phyloP scores from a whole-genome alignment of 208 protist species.

The Trypanosoma platydactyli region DNA sequence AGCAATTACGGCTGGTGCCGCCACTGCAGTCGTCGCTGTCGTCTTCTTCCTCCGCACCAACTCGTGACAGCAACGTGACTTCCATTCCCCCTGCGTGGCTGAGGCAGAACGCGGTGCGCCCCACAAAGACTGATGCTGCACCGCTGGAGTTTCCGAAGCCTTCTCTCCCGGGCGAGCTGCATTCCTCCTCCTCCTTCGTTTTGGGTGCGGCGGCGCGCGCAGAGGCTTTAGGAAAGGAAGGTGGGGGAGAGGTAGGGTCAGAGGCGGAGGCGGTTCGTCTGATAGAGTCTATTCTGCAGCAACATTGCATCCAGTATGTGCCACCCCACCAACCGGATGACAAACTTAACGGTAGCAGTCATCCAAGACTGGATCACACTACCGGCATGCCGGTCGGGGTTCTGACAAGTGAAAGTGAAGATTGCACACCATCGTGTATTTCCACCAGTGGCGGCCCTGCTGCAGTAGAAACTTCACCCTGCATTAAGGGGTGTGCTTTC shows the following conservation, averaged over 20 bases:
- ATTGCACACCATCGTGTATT: too few species aligned
- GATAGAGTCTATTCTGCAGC: constrained; percentile 12
- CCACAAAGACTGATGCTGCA: neutral
- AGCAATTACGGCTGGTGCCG: neutral
- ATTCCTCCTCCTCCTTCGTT: neutral
- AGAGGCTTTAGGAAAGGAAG: neutral
- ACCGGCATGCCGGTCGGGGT: too few species aligned
- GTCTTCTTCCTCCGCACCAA: neutral
- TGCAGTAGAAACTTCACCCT: neutral
- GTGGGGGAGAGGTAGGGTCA: neutral
- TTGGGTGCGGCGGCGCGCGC: neutral
- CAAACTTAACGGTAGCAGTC: neutral
- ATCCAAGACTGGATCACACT: too few species aligned
- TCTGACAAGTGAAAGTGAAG: too few species aligned
- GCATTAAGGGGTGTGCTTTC: neutral
- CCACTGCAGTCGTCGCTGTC: neutral
- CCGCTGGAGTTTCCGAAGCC: neutral
- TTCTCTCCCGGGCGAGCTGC: neutral
- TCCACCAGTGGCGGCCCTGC: neutral
- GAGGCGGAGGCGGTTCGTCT: constrained; percentile 8
- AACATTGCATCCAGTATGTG: constrained; percentile 9
- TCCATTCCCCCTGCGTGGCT: neutral
- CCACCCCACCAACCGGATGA: neutral
- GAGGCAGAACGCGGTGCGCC: neutral
- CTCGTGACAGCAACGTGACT: neutral